Conservation (phyloP, 257 asterid species). For the Solanum piurae region DNA sequence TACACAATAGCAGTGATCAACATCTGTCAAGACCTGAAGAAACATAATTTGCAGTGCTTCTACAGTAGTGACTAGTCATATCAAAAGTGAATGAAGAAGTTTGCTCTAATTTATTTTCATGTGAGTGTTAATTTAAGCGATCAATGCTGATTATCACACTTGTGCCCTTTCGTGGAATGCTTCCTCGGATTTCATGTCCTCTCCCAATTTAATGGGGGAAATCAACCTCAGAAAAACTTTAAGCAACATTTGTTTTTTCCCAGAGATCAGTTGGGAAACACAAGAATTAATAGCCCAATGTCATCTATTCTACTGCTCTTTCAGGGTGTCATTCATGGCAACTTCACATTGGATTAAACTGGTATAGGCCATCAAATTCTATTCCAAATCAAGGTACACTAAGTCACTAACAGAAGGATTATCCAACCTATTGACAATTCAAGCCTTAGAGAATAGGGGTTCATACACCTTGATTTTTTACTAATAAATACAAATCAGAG, state of each 20-base stretch:
- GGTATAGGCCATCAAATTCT: neutral
- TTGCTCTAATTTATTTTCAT: neutral
- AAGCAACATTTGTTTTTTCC: neutral
- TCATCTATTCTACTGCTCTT: neutral
- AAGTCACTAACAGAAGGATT: neutral
- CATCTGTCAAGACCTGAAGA: slow-evolving; percentile 84
- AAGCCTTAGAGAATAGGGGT: neutral
- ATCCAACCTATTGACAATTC: neutral
- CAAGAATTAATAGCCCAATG: neutral
- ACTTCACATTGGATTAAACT: neutral
- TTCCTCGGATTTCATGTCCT: neutral
- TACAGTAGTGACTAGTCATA: neutral
- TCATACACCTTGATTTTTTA: neutral
- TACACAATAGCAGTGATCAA: slow-evolving; percentile 95
- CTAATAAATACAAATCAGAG: neutral
- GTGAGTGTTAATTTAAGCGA: neutral
- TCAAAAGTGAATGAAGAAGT: neutral
- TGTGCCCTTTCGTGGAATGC: neutral
- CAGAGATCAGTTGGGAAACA: neutral
- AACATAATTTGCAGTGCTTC: neutral
- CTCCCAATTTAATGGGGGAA: neutral
- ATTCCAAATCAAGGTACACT: neutral
- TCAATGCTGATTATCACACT: neutral
- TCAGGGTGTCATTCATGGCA: neutral
- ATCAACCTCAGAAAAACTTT: neutral